Percentiles rank a stretch among this genome's conserved stretches.
These are phyloP conservation scores for Hypoxylon sp. DNA, from an alignment of 2,329 filamentous ascomycete species.

Conservation along the genomic window DNA sequence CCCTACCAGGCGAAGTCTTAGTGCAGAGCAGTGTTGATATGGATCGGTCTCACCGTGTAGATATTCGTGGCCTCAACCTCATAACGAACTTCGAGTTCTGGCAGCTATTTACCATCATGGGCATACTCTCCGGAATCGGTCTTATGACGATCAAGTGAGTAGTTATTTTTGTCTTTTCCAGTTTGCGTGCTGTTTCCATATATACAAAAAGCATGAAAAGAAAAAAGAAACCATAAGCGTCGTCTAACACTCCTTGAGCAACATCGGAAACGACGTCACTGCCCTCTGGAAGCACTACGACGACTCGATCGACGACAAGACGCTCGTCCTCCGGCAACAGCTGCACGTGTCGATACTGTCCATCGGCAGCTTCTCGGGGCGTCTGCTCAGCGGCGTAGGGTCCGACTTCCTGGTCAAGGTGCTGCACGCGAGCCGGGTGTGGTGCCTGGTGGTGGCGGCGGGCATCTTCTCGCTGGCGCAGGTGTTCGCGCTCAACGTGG, in stretches of 20 bases:
- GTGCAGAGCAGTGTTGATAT: constrained; percentile 71
- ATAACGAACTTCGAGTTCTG: constrained; percentile 81
- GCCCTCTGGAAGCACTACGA: constrained; percentile 91
- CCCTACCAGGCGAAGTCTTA: constrained; percentile 58
- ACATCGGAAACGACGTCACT: constrained; percentile 90
- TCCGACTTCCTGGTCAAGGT: constrained; percentile 89
- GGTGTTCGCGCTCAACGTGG: constrained; percentile 75
- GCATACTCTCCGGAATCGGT: constrained; percentile 88
- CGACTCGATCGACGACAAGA: constrained; percentile 72
- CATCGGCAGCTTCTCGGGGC: constrained; percentile 82
- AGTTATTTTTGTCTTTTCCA: too few species aligned
- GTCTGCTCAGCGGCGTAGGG: constrained; percentile 83
- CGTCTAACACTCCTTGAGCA: constrained; percentile 63
- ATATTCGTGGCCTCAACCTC: constrained; percentile 85
- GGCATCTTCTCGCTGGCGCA: constrained; percentile 82
- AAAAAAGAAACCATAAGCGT: too few species aligned
- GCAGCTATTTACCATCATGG: constrained; percentile 88
- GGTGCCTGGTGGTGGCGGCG: constrained; percentile 85
- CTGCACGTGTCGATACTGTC: constrained; percentile 96
- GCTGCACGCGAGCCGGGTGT: constrained; percentile 81
- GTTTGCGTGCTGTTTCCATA: too few species aligned
- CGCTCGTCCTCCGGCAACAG: constrained; percentile 82
- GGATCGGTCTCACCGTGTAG: constrained; percentile 80
- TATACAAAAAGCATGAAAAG: too few species aligned
- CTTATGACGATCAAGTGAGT: constrained; percentile 98